phyloP scores from a whole-genome alignment of 495 filamentous ascomycete species.

The Trichoderma asperelloides region DNA sequence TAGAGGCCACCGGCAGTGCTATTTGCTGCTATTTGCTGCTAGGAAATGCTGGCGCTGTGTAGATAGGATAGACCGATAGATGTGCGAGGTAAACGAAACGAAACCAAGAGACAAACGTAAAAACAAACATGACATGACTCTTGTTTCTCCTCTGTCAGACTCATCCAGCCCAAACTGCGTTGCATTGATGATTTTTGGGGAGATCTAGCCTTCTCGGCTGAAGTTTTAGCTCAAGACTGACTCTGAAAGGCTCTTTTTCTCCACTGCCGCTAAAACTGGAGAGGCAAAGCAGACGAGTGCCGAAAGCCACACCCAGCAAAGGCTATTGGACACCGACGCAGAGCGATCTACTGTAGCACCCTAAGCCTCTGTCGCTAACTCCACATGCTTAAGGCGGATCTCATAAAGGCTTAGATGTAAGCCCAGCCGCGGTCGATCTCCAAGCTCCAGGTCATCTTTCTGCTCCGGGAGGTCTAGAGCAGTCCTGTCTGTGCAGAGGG shows the following conservation, averaged over 20 bases:
- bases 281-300: neutral
- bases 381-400: neutral
- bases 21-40: neutral
- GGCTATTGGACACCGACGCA: neutral
- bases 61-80: neutral
- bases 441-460: neutral
- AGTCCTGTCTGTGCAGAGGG: neutral
- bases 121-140: neutral
- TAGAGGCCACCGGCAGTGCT: slow-evolving; percentile 28
- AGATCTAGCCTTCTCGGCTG: neutral
- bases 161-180: neutral
- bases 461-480: neutral
- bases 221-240: neutral
- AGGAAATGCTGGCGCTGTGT: neutral
- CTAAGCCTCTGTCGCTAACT: neutral
- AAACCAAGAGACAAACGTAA: neutral
- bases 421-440: neutral
- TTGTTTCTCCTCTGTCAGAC: neutral
- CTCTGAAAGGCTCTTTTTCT: neutral
- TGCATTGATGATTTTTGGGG: neutral
- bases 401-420: neutral
- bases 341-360: neutral
- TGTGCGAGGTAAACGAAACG: too few relatives aligned
- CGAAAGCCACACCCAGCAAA: neutral
- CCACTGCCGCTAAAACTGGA: neutral